These are phyloP conservation scores for Xerocomellus intermedius DNA, from an alignment of 768 basidiomycete species.

Conservation along the genomic window DNA sequence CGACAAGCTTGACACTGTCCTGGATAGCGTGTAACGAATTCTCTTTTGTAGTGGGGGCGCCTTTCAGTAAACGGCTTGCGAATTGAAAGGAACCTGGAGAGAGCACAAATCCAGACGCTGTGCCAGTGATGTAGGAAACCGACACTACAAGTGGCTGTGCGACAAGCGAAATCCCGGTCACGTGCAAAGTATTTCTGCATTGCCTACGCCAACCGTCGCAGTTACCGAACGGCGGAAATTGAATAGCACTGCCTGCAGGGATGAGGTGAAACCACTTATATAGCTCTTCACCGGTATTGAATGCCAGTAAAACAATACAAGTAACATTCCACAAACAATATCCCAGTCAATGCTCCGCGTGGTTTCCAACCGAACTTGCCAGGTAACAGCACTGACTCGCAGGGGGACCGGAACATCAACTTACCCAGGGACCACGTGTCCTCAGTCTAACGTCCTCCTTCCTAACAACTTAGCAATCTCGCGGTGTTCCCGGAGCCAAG, in stretches of 20 bases:
- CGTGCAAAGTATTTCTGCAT: conserved; percentile 9
- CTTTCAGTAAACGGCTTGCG: conserved; percentile 1
- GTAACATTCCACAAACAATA: background rate
- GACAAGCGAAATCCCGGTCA: conserved; percentile 14
- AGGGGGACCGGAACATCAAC: background rate
- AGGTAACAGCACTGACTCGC: too few relatives aligned
- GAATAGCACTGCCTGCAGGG: background rate
- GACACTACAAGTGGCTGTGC: conserved; percentile 20
- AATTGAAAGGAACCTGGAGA: conserved; percentile 6
- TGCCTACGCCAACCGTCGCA: background rate
- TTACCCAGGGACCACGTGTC: background rate
- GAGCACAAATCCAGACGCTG: conserved; percentile 6
- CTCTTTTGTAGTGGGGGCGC: background rate
- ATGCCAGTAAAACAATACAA: background rate
- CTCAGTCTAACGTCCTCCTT: conserved; percentile 66
- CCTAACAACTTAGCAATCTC: conserved; percentile 78
- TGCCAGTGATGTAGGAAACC: conserved; percentile 19
- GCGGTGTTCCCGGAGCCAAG: conserved; percentile 78
- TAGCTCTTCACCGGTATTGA: background rate
- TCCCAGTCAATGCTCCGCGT: background rate
- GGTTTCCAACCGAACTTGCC: background rate
- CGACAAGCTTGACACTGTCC: conserved; percentile 1
- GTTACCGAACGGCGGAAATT: background rate
- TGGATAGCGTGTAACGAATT: background rate
- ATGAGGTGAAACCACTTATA: background rate